Conservation (phyloP, 2,329 filamentous ascomycete genomes). For the Colletotrichum echinochloae region DNA sequence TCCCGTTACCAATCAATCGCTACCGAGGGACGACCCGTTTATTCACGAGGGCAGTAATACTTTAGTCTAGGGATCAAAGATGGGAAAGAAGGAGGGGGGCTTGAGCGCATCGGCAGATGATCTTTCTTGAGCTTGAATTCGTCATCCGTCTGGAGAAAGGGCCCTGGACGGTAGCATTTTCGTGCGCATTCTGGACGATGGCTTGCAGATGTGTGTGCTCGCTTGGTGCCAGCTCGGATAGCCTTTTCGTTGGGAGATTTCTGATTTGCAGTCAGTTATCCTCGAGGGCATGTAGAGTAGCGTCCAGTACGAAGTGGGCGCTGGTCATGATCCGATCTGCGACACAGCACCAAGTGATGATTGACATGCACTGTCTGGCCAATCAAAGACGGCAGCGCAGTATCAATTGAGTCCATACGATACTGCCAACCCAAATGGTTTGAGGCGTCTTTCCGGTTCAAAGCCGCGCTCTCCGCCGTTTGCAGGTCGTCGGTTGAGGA, state of each 20-base stretch:
- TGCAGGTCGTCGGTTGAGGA: not conserved
- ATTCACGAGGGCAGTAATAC: conserved; percentile 9
- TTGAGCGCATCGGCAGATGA: conserved; percentile 35
- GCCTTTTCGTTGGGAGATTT: not conserved
- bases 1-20: not conserved
- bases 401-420: conserved; percentile 3
- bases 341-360: conserved; percentile 3
- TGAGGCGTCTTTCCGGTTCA: conserved; percentile 7
- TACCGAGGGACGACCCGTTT: conserved; percentile 18
- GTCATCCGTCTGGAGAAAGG: conserved; percentile 19
- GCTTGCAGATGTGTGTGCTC: not conserved
- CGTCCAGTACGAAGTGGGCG: not conserved
- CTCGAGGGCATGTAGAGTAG: not conserved
- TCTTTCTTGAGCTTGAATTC: conserved; percentile 26
- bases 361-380: not conserved
- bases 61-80: not conserved
- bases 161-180: conserved; percentile 13
- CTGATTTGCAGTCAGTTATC: conserved; percentile 7
- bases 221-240: not conserved
- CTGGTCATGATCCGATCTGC: conserved; percentile 5
- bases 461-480: not conserved
- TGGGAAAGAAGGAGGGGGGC: conserved; percentile 11
- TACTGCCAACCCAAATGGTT: conserved; percentile 8
- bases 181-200: conserved; percentile 17
- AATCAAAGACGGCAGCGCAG: not conserved